Base-by-base conservation (phyloP, 768 basidiomycete genomes). In the Boletus huronensis region DNA sequence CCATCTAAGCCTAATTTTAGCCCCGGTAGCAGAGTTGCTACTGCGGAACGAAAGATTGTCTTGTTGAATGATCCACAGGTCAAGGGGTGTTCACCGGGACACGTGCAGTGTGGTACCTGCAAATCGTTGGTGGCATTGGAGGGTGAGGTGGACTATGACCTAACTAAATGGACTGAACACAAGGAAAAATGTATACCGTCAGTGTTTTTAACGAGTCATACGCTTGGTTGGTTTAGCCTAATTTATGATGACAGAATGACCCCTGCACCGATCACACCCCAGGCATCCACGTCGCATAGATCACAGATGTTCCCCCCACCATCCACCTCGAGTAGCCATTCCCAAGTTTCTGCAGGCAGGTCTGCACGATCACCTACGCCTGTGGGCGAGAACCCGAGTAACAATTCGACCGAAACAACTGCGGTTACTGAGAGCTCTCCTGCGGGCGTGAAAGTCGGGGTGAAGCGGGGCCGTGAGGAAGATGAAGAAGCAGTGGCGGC, bases 61-160 rank as follows among this genome's bases (percentile, higher is more conserved):
- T 69, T 89, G 54, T 75, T 87, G 31, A 88, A 87, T 58, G 87
- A 89, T 65, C 62, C 79, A 25, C 82, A 83, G 60, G 85, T 76
- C 40, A 80, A 78, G 67, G 62, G 66, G 0, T 84, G 80, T 62
- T 72, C 77, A 7, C 52, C 74, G 0, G 65, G 66, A 34, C 69
- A 67, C 52, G 79, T 87, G 21, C 72, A 76, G 19, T 90, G 87
- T 67, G 67, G 66, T 16, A 63, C 70, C 9, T 90, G 87, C 67
- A 73, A 74, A 32, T 57, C 50, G n/a, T 69, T 62, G 39, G 72
- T 88, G 48, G 58, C 55, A 11, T 65, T 84, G 46, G 75, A 72
- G 25, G 77, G 79, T 3, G 77, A 78, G 28, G 70, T 72, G n/a
- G 82, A 86, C 21, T 88, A 83, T 58, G 80, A 83, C 56, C 66